Evolutionary conservation across 208 protist species (phyloP), one percentile per base, ranked within the genome.

Genomic region (Trypanosoma rangeli): DNA sequence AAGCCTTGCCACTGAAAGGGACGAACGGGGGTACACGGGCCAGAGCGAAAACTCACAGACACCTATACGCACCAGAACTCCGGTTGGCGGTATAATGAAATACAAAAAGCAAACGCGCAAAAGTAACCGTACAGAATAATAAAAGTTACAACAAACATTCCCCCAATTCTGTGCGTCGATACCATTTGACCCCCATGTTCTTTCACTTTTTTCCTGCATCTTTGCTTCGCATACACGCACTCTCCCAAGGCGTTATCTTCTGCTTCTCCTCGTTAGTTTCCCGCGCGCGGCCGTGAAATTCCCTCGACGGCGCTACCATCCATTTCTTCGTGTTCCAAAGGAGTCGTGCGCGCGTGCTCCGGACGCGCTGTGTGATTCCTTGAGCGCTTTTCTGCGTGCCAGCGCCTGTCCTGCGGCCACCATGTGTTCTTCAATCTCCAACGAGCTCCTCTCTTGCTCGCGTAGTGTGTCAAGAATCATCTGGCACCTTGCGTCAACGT

Each of bases 341-440:
- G 46, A 24, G 31, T 57, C 46, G 33, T 57, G 3, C 13, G 56
- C 20, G 28, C 31, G 46, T 13, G 20, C 9, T 48, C 31, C 28
- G 24, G 37, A 53, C 9, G 4, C 12, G 1, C 24, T 22, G 44
- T 31, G 28, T 24, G 4, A 8, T 57, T 49, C 37, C 26, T 65
- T 71, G 8, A 16, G 13, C 13, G 57, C 64, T 10, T 73, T 71
- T 18, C 75, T 64, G 3, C 70, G 70, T 1, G 85, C 85, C n/a
- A 94, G 72, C 3, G 82, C 73, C 76, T 92, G 81, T 18, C 89
- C 89, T 18, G 89, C 89, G 54, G 84, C 80, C 39, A 81, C 84
- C 56, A 94, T 75, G 73, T 94, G 89, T 57, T 90, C 82, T 62
- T 94, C 86, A 52, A 92, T 74, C 68, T 92, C 84, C 5, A 73